Conservation (phyloP, 768 basidiomycete species). For the Lepiota venenata region DNA sequence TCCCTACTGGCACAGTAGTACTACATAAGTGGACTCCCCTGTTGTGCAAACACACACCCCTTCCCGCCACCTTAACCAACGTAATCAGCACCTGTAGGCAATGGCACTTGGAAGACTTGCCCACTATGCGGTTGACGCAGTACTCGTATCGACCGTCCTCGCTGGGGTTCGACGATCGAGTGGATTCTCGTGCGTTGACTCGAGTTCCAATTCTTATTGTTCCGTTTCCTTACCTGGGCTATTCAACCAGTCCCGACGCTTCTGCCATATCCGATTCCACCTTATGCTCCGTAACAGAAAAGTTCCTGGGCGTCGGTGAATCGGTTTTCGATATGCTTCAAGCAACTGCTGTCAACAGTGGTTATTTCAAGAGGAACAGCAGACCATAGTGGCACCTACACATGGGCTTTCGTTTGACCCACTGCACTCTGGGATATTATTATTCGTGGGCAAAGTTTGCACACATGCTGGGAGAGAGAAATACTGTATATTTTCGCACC, state of each 20-base stretch:
- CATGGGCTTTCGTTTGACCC: slow-evolving; percentile 7
- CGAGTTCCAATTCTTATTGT: neutral
- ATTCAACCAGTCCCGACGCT: slow-evolving; percentile 56
- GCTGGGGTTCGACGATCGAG: slow-evolving; percentile 91
- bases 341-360: slow-evolving; percentile 80
- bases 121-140: slow-evolving; percentile 83
- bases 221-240: slow-evolving; percentile 7
- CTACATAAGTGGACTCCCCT: too few relatives aligned
- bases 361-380: slow-evolving; percentile 69
- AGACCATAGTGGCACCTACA: slow-evolving; percentile 7
- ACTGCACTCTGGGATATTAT: neutral
- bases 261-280: slow-evolving; percentile 74
- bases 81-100: slow-evolving; percentile 9
- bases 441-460: too few relatives aligned
- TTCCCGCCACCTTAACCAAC: neutral
- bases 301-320: slow-evolving; percentile 85
- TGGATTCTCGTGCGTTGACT: slow-evolving; percentile 75
- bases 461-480: too few relatives aligned
- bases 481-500: too few relatives aligned
- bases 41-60: too few relatives aligned
- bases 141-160: slow-evolving; percentile 82
- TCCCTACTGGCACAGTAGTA: too few relatives aligned
- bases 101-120: slow-evolving; percentile 71
- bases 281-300: slow-evolving; percentile 70
- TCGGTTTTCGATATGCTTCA: slow-evolving; percentile 84